phyloP scores from a whole-genome alignment of 345 rosid species.

The Brassica rapa region DNA sequence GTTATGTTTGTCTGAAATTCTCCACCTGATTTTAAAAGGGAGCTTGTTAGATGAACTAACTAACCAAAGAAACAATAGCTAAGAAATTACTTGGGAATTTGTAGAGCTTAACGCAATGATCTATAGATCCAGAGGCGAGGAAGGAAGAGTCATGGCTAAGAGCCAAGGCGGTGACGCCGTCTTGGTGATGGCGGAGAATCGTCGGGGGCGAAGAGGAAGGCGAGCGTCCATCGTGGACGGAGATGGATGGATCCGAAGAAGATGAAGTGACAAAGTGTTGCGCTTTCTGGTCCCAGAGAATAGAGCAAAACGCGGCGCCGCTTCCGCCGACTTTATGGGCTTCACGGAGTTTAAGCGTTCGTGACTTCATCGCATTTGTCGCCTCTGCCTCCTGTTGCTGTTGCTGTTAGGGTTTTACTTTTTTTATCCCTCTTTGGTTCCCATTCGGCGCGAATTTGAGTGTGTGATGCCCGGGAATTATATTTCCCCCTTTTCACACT shows the following conservation, averaged over 20 bases:
- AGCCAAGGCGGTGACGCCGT: constrained; percentile 84
- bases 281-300: constrained; percentile 85
- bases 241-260: constrained; percentile 71
- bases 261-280: constrained; percentile 82
- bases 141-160: constrained; percentile 87
- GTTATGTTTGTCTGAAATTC: constrained; percentile 92
- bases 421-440: neutral
- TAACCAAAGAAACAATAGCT: neutral
- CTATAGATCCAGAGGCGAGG: constrained; percentile 94
- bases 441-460: neutral
- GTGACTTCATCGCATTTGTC: constrained; percentile 60
- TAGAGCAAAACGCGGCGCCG: constrained; percentile 72
- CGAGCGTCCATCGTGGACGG: constrained; percentile 72
- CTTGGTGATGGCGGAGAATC: constrained; percentile 89
- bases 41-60: neutral
- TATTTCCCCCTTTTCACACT: neutral
- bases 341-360: constrained; percentile 77
- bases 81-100: constrained; percentile 70
- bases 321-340: constrained; percentile 59
- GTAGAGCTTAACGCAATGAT: constrained; percentile 96
- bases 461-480: neutral
- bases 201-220: constrained; percentile 64
- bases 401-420: neutral
- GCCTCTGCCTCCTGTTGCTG: neutral
- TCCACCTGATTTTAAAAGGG: constrained; percentile 58